Conservation (phyloP, 1,284 basidiomycete species). For the Hymenochaete sp. region DNA sequence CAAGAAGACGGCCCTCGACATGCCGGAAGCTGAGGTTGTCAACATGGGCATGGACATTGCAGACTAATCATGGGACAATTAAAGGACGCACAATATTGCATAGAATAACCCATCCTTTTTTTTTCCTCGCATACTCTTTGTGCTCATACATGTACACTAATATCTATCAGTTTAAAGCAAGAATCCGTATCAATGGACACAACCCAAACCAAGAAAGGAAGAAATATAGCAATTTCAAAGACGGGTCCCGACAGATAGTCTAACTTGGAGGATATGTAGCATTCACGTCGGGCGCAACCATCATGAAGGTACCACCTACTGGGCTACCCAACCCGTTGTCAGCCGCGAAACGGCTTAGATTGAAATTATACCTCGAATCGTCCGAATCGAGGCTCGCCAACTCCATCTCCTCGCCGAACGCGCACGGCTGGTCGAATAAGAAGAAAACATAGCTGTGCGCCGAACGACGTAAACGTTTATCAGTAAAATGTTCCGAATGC, state of each 20-base stretch:
- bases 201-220: no score
- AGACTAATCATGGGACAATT: slow-evolving; percentile 4
- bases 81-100: not conserved
- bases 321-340: slow-evolving; percentile 24
- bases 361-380: slow-evolving; percentile 24
- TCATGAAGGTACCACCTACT: slow-evolving; percentile 27
- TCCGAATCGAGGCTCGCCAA: slow-evolving; percentile 23
- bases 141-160: no score
- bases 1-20: slow-evolving; percentile 25
- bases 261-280: no score
- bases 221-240: no score
- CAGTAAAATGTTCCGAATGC: no score
- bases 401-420: slow-evolving; percentile 22
- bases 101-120: no score
- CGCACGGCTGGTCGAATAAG: slow-evolving; percentile 24
- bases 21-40: slow-evolving; percentile 22
- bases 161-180: no score
- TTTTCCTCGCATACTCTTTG: no score
- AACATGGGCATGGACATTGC: slow-evolving; percentile 32
- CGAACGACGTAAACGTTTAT: no score
- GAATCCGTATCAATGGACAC: no score
- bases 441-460: slow-evolving; percentile 23
- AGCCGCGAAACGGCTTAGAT: slow-evolving; percentile 25
- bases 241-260: no score
- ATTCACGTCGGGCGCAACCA: slow-evolving; percentile 24